Conservation (phyloP, 2,329 filamentous ascomycete species). For the Zopfia rhizophila region DNA sequence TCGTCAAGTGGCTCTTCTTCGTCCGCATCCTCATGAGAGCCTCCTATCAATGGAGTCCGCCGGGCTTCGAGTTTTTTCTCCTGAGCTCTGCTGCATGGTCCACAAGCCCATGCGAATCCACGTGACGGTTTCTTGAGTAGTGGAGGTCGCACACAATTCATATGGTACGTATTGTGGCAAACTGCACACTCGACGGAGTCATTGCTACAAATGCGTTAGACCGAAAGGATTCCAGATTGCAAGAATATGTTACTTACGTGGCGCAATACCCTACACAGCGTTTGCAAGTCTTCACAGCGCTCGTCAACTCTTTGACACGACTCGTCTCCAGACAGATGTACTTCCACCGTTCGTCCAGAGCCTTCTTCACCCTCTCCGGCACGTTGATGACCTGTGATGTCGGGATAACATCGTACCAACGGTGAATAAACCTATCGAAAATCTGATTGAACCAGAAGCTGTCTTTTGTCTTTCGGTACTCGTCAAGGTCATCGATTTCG, state of each 20-base stretch:
- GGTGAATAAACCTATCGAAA: conserved; percentile 97
- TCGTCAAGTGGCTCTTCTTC: conserved; percentile 74
- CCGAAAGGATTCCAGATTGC: neutral
- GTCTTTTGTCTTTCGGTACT: conserved; percentile 85
- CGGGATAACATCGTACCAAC: conserved; percentile 96
- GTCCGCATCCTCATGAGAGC: conserved; percentile 63
- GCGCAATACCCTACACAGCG: conserved; percentile 91
- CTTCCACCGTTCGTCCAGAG: conserved; percentile 95
- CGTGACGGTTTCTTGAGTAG: conserved; percentile 95
- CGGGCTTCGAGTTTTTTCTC: conserved; percentile 91
- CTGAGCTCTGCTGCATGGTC: conserved; percentile 93
- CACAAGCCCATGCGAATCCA: conserved; percentile 98
- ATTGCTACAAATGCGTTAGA: conserved; percentile 65
- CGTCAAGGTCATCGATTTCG: conserved; percentile 84
- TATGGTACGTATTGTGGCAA: conserved; percentile 95
- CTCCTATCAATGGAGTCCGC: conserved; percentile 78
- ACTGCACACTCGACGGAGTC: conserved; percentile 98
- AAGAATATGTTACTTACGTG: conserved; percentile 68
- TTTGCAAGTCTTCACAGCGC: conserved; percentile 95
- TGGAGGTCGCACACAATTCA: conserved; percentile 95
- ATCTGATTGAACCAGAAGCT: conserved; percentile 97
- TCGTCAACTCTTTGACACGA: conserved; percentile 93
- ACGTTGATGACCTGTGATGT: conserved; percentile 95
- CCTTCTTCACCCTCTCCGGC: conserved; percentile 92
- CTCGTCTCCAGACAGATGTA: conserved; percentile 95